Evolutionary conservation across 805 yeast genomes (phyloP), one percentile per base, ranked within the genome.

Genomic region (Candida xyloterini): DNA sequence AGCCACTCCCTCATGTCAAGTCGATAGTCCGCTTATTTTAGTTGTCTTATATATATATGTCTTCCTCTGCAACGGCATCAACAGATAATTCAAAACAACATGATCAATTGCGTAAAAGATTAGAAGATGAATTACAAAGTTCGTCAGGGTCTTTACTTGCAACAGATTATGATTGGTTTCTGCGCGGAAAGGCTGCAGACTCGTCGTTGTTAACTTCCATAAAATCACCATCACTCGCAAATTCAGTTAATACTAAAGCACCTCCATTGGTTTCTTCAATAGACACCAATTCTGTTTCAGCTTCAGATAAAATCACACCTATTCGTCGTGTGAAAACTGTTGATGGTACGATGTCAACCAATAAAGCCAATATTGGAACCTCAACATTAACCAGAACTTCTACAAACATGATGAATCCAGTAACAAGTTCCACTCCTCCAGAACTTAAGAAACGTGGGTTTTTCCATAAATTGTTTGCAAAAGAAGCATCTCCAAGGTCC

Each of bases 151-250:
- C 52, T 5, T 27, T 59, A 13, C 65, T 58, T 9, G 30, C 44
- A 2, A 44, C 47, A 1, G 66, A 61, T 26, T 51, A 50, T 28
- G 65, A 61, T 34, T 61, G 66, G 66, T 58, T 59, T 35, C 35
- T 61, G 20, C 47, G 57, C 27, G 53, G 50, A 6, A 42, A 46
- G 3, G 31, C 32, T 7, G 25, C 45, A 7, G 32, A 36, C 11
- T 25, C 43, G 14, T 26, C 35, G 13, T 15, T 48, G 3, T 38
- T 44, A 18, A 39, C 53, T 4, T 52, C 61, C 7, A 50, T 58
- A 7, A 56, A 51, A 31, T 46, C 59, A 2, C 63, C 66, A 1
- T 41, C 62, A 4, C 27, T 53, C 31, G 53, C 52, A 2, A 41
- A 48, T 11, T 47, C 59, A 3, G 42, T 38, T 26, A 55, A 40